These are phyloP conservation scores for Pseudogymnoascus sp. DNA, from an alignment of 2,329 filamentous ascomycete genomes.

Conservation along the genomic window DNA sequence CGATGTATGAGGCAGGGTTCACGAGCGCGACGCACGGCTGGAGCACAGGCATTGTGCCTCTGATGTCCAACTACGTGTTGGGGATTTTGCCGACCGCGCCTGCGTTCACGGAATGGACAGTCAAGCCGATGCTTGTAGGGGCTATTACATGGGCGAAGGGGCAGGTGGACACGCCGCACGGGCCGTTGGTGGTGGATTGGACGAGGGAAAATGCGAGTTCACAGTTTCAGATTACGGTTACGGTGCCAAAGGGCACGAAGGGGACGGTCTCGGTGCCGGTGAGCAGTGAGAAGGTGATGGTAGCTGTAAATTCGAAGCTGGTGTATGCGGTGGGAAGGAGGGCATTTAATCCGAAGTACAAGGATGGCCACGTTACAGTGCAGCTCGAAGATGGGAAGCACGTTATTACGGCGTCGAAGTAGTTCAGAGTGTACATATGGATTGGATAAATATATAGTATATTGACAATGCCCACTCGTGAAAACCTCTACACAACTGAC, in stretches of 20 bases:
- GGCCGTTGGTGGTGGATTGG: constrained; percentile 38
- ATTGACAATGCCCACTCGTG: neutral
- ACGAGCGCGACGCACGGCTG: constrained; percentile 48
- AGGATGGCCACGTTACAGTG: constrained; percentile 19
- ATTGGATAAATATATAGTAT: neutral
- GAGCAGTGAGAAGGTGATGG: constrained; percentile 1
- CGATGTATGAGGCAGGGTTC: constrained; percentile 40
- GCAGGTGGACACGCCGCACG: constrained; percentile 38
- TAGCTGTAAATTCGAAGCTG: constrained; percentile 20
- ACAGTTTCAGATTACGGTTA: constrained; percentile 29
- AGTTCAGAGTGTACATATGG: neutral
- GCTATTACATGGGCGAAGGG: constrained; percentile 40
- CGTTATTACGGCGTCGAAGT: neutral
- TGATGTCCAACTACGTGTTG: constrained; percentile 41
- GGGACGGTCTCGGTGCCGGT: constrained; percentile 25
- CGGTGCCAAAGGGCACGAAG: constrained; percentile 27
- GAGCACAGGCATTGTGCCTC: constrained; percentile 45
- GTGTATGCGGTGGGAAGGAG: neutral
- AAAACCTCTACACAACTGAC: neutral
- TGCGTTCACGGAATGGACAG: constrained; percentile 39
- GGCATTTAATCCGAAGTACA: constrained; percentile 3
- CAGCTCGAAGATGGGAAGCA: neutral
- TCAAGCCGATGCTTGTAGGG: constrained; percentile 33
- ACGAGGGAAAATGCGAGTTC: constrained; percentile 19
- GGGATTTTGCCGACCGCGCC: constrained; percentile 41